Evolutionary conservation across 768 basidiomycete species (phyloP), one percentile per base, ranked within the genome.

Genomic region (Amanita thiersii): DNA sequence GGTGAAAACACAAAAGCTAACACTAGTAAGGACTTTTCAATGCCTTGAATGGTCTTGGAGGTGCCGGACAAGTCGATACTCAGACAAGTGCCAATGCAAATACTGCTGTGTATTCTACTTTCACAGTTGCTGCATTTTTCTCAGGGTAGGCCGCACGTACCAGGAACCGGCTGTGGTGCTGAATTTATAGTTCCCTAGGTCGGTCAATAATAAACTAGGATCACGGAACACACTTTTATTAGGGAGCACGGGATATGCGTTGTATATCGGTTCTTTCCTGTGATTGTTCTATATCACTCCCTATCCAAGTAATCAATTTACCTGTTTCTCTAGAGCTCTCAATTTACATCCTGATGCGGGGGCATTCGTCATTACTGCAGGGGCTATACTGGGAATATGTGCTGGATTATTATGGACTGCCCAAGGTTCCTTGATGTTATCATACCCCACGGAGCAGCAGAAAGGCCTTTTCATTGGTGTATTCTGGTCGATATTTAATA

Each of bases 401-500:
- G 86, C 72, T 1, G 71, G 69, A 37, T 53, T 90, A 32, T 63
- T 89, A 5, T 89, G 87, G 87, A 81, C 86, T 0, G 83, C 86
- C 0, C 86, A 90, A 53, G 88, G 86, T n/a, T 80, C 77, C 12
- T 63, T 90, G 46, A 88, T 89, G 79, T 61, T 91, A 58, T 75
- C 84, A 3, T 90, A 90, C 57, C 83, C 86, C 0, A 86, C 83
- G 0, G 86, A 90, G 55, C 53, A 58, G 34, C 75, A 89, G 56
- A 90, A 90, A 57, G 86, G 86, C 11, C 63, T 60, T 21, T 88
- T 72, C 59, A 86, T 90, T 38, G 79, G 72, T 30, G 74, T 86
- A 33, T 90, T 89, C 62, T 90, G 87, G 87, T 62, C 72, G 30
- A 83, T 89, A 46, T 90, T 91, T 65, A 88, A 89, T 51, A 46